A percentile compares a stretch with the other conserved stretches of the same genome.
phyloP scores from a whole-genome alignment of 768 basidiomycete genomes.

The Auricularia heimuer region DNA sequence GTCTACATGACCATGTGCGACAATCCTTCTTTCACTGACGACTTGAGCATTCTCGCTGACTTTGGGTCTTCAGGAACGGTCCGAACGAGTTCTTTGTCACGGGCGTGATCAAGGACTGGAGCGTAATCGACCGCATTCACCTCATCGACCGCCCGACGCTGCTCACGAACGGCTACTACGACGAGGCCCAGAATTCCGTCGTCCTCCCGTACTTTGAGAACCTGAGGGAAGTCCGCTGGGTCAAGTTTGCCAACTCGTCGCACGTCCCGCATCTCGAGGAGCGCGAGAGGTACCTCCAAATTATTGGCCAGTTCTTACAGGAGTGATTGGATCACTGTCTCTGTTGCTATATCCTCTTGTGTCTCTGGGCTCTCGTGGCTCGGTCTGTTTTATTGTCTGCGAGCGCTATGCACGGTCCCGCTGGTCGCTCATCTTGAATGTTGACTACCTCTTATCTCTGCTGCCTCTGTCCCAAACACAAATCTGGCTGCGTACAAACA shows the following conservation, averaged over 20 bases:
- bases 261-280: slow-evolving; percentile 14
- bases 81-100: slow-evolving; percentile 6
- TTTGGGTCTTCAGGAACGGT: slow-evolving; percentile 3
- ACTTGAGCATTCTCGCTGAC: not conserved
- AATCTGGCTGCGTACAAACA: too few species aligned
- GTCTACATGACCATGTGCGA: slow-evolving; percentile 5
- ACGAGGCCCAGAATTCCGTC: slow-evolving; percentile 31
- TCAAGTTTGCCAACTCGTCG: slow-evolving; percentile 9
- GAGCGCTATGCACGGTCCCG: too few species aligned
- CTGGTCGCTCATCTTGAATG: too few species aligned
- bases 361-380: too few species aligned
- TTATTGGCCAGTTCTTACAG: slow-evolving; percentile 8
- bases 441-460: too few species aligned
- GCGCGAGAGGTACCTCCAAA: slow-evolving; percentile 8
- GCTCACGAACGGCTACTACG: slow-evolving; percentile 32
- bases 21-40: not conserved
- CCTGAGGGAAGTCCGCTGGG: slow-evolving; percentile 32
- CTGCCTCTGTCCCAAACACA: too few species aligned
- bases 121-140: slow-evolving; percentile 4
- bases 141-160: slow-evolving; percentile 20
- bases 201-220: slow-evolving; percentile 34
- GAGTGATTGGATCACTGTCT: not conserved
- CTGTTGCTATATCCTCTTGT: too few species aligned
- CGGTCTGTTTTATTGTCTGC: too few species aligned
- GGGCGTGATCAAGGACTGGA: slow-evolving; percentile 5